Evolutionary conservation across 208 protist species (phyloP).

Genomic region (Trypanosoma brucei): DNA sequence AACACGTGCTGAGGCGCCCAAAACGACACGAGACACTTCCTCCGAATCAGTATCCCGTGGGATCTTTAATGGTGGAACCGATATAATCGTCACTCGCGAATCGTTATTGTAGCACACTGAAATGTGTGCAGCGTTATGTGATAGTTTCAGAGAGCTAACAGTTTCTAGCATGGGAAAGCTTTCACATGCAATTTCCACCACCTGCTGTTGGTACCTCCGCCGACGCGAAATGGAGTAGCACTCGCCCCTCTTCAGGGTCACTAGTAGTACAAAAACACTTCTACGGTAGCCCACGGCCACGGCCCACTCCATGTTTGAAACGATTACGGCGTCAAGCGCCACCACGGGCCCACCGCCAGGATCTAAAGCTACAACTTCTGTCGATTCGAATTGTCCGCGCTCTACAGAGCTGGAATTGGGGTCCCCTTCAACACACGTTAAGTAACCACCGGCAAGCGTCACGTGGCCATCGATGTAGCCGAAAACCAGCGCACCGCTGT

Average conservation of each 20-base stretch:
- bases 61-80: conserved; percentile 17
- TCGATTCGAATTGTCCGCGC: not conserved
- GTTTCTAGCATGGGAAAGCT: not conserved
- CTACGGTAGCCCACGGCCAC: conserved; percentile 28
- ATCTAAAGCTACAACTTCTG: conserved; percentile 8
- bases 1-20: conserved; percentile 3
- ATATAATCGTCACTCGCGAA: conserved; percentile 6
- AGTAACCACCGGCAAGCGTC: conserved; percentile 4
- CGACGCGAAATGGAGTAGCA: conserved; percentile 4
- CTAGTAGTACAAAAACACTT: conserved; percentile 18
- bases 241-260: not conserved
- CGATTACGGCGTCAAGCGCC: conserved; percentile 18
- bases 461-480: conserved; percentile 39
- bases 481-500: conserved; percentile 11
- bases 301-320: conserved; percentile 8
- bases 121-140: conserved; percentile 11
- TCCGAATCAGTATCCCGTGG: not conserved
- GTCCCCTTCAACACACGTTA: not conserved
- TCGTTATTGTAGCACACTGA: conserved; percentile 14
- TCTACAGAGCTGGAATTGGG: not conserved
- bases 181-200: conserved; percentile 1
- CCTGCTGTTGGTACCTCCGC: conserved; percentile 4
- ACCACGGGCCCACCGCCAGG: conserved; percentile 15
- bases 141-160: conserved; percentile 20
- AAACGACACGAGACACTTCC: not conserved